phyloP scores from a whole-genome alignment of 257 asterid species.

The Orobanche coerulescens region DNA sequence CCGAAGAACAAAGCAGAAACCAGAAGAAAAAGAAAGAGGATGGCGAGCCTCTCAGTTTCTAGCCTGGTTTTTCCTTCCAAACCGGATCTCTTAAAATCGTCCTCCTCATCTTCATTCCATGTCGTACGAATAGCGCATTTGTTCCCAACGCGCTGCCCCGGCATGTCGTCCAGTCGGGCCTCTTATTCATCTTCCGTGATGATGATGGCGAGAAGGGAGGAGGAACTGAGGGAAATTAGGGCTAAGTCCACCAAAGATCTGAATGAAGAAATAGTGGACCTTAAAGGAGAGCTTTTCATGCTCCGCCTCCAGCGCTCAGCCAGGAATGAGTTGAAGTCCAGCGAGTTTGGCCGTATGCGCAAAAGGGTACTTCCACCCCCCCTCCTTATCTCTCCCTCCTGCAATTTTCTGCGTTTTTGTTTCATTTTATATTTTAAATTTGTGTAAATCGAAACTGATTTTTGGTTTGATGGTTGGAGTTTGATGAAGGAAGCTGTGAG shows the following conservation, averaged over 20 bases:
- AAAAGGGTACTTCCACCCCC: constrained; percentile 47
- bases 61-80: constrained; percentile 35
- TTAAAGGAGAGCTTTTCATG: constrained; percentile 95
- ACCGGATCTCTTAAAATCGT: constrained; percentile 25
- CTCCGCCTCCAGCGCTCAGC: constrained; percentile 94
- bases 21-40: constrained; percentile 10
- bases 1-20: constrained; percentile 7
- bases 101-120: constrained; percentile 46
- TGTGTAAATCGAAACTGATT: not conserved
- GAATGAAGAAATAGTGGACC: constrained; percentile 79
- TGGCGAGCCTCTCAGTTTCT: constrained; percentile 66
- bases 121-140: constrained; percentile 55
- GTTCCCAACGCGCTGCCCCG: constrained; percentile 32
- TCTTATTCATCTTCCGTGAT: constrained; percentile 40
- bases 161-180: constrained; percentile 20
- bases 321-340: constrained; percentile 79
- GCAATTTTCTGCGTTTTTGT: constrained; percentile 5
- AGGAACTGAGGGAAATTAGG: constrained; percentile 74
- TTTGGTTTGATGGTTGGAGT: not conserved
- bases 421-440: not conserved
- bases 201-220: constrained; percentile 75
- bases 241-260: constrained; percentile 69
- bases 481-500: not conserved
- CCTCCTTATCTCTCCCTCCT: not conserved
- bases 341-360: constrained; percentile 87